Evolutionary conservation across 805 yeast species (phyloP).

Genomic region (Yamadazyma nakazawae): DNA sequence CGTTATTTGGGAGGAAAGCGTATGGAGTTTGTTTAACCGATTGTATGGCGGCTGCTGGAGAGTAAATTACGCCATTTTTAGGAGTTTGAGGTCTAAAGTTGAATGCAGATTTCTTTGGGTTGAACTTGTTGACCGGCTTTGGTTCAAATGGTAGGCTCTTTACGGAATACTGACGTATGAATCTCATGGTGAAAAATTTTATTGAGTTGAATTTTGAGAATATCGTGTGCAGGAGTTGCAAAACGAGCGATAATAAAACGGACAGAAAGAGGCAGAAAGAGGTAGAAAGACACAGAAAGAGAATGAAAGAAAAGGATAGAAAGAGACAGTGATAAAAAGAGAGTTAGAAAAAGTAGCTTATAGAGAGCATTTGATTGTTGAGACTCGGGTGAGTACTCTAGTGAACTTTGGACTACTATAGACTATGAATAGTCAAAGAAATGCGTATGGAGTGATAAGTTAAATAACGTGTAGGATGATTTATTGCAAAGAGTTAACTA

Average conservation of each 20-base stretch:
- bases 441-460: no score
- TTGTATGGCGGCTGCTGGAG: conserved; percentile 58
- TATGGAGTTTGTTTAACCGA: conserved; percentile 60
- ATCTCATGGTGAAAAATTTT: conserved; percentile 11
- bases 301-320: no score
- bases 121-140: conserved; percentile 53
- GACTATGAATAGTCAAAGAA: no score
- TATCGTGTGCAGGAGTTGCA: conserved; percentile 3
- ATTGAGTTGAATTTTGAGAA: not conserved
- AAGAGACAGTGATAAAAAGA: no score
- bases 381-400: no score
- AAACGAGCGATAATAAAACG: not conserved
- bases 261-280: not conserved
- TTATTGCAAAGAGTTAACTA: no score
- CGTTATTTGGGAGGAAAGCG: conserved; percentile 61
- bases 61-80: conserved; percentile 56
- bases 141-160: conserved; percentile 29
- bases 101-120: conserved; percentile 59
- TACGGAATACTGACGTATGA: conserved; percentile 8
- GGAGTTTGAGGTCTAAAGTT: conserved; percentile 52
- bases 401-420: no score
- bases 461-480: no score
- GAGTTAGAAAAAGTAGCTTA: no score
- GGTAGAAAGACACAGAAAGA: not conserved
- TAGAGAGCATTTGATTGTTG: no score